Percentiles rank a stretch among this genome's conserved stretches.
Conservation (phyloP, 2,329 filamentous ascomycete genomes). For the Elsinoe australis region DNA sequence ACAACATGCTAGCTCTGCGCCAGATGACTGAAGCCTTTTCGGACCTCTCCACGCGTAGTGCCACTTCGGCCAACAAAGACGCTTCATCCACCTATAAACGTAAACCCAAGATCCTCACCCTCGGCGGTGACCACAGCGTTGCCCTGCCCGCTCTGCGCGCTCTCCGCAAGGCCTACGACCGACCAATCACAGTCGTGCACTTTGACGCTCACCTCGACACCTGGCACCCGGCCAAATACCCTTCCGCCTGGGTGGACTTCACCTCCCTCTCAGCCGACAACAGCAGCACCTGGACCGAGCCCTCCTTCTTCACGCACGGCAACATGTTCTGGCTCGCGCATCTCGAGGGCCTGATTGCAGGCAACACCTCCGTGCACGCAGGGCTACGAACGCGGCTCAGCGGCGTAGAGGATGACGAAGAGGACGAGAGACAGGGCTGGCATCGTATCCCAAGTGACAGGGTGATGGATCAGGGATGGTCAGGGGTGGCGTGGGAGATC, state of each 20-base stretch:
- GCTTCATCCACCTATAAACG: constrained; percentile 37
- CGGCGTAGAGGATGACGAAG: constrained; percentile 62
- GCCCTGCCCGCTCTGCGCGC: constrained; percentile 45
- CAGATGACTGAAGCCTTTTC: constrained; percentile 79
- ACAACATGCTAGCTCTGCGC: constrained; percentile 69
- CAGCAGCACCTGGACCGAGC: constrained; percentile 40
- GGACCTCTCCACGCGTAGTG: constrained; percentile 51
- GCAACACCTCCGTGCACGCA: constrained; percentile 69
- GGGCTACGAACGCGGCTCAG: constrained; percentile 71
- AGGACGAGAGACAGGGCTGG: constrained; percentile 67
- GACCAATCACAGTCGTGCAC: constrained; percentile 43
- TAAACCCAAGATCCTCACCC: constrained; percentile 40
- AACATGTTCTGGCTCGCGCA: constrained; percentile 88
- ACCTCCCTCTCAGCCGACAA: constrained; percentile 8
- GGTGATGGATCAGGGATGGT: constrained; percentile 71
- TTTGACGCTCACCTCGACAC: constrained; percentile 66
- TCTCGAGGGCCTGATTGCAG: constrained; percentile 69
- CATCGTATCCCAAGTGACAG: constrained; percentile 74
- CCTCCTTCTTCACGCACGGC: constrained; percentile 76
- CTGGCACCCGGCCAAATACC: constrained; percentile 76
- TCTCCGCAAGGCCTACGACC: constrained; percentile 39
- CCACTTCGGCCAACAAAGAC: constrained; percentile 30
- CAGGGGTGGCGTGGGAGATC: constrained; percentile 63
- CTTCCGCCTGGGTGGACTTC: constrained; percentile 59
- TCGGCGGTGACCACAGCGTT: constrained; percentile 46